Conservation (phyloP, 2,329 filamentous ascomycete species). For the Cryphonectria parasitica region DNA sequence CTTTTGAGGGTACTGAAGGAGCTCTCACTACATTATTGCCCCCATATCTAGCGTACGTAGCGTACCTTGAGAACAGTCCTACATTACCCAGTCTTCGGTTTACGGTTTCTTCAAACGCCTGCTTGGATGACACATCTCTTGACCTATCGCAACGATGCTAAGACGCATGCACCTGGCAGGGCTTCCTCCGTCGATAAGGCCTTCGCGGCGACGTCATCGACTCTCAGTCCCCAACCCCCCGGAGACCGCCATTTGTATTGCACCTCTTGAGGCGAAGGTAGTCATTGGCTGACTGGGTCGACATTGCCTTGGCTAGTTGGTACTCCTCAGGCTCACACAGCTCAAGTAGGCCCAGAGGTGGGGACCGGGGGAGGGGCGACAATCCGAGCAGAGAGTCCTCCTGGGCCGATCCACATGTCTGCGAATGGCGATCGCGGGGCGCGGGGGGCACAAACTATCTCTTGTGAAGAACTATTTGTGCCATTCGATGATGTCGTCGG, state of each 20-base stretch:
- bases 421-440: too few relatives aligned
- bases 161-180: too few relatives aligned
- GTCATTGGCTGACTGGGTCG: background rate
- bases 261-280: too few relatives aligned
- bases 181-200: background rate
- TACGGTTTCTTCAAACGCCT: background rate
- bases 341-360: background rate
- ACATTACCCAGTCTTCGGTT: background rate
- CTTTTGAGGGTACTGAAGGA: background rate
- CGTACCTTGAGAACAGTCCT: background rate
- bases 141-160: background rate
- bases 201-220: background rate
- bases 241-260: background rate
- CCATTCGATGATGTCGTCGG: background rate
- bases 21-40: background rate
- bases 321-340: background rate
- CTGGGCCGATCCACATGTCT: too few relatives aligned
- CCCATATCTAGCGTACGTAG: background rate
- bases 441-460: too few relatives aligned
- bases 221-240: background rate
- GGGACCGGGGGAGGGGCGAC: too few relatives aligned
- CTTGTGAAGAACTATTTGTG: too few relatives aligned
- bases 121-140: background rate
- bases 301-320: background rate
- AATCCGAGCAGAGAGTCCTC: too few relatives aligned